Evolutionary conservation across 208 protist species (phyloP), one percentile per base, ranked within the genome.

Genomic region (Leishmania gerbilli): DNA sequence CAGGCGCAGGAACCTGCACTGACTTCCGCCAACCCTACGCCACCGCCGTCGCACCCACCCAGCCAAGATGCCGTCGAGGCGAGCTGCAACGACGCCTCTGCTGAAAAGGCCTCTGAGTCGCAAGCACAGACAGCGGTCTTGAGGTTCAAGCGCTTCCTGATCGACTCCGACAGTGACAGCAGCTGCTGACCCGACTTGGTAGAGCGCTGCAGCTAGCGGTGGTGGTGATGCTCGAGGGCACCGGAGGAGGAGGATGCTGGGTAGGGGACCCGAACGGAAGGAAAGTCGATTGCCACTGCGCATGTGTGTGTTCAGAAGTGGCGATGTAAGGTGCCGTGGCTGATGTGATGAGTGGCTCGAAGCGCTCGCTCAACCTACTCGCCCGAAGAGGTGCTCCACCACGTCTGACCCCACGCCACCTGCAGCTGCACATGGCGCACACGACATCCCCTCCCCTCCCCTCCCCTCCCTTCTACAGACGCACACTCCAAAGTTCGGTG

Each of bases 101-200:
- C 51, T n/a, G 51, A 51, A 0, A 5, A 45, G 1, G 49, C 71
- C 15, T 60, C 47, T 13, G 42, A 24, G 21, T 60, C 68, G n/a
- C 45, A 31, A 31, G 67, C 79, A 60, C 42, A 68, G 45, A 21
- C 51, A 37, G 51, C 64, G 8, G 75, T 84, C 9, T 11, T 76
- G 3, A 82, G 88, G 79, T 88, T 94, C 40, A 82, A 84, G 64
- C 78, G 80, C 27, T 90, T 94, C 67, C 11, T 92, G n/a, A 92
- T 94, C 42, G 90, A 96, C 87, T 90, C 87, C 42, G 90, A 94
- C 83, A 91, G 83, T 69, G 87, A 94, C 76, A 92, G 86, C 78
- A 81, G 71, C 19, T 31, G 62, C 60, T 15, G 6, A 56, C 76
- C 31, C 40, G 42, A 13, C 45, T n/a, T n/a, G 19, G 7, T 17